Base-by-base conservation (phyloP, 2,329 filamentous ascomycete species). In the Phaeosphaeriaceae sp. region DNA sequence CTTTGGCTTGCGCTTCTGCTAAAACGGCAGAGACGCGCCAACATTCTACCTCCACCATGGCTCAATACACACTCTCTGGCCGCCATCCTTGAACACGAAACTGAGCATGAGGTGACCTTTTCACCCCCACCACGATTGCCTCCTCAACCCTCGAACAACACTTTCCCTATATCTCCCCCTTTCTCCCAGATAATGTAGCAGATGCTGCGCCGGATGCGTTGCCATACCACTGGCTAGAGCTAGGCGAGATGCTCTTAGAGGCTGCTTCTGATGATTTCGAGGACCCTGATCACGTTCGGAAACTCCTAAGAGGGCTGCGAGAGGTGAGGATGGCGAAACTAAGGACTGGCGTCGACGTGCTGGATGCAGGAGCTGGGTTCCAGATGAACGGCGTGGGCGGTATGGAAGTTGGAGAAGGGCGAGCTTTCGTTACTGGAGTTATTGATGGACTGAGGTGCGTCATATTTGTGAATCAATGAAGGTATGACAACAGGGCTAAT, bases 1-100 rank as follows among this genome's bases (percentile, higher is more conserved):
- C 84, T 99, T 50, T 99, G 94, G 94, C 88, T 99, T 13, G 94
- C 94, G 2, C 83, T 97, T 13, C 86, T 97, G 18, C 86, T 99
- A 46, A 97, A 97, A 76, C 91, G 92, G 56, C 94, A 99, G 76
- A 86, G 89, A 45, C 88, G 94, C 66, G 92, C 92, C 63, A 97
- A 96, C 76, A 96, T 99, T 59, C 80, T 94, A 3, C 87, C 94
- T 0, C 94, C 94, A 7, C 82, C 90, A 13, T 99, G 94, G 94
- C 85, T 99, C 6, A 85, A 89, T 53, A 82, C 89, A 0, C 79
- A 87, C 52, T 88, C 89, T 3, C 85, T 99, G 4, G 80, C 84
- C 53, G 81, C 87, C 8, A 89, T 97, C 53, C 85, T 97, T 52
- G 83, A 89, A 48, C 82, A 89, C 65, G 94, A 99, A 69, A 94